A percentile compares a stretch with the other conserved stretches of the same genome.
Evolutionary conservation across 2,329 filamentous ascomycete species (phyloP).

Genomic region (Aureobasidium sp.): DNA sequence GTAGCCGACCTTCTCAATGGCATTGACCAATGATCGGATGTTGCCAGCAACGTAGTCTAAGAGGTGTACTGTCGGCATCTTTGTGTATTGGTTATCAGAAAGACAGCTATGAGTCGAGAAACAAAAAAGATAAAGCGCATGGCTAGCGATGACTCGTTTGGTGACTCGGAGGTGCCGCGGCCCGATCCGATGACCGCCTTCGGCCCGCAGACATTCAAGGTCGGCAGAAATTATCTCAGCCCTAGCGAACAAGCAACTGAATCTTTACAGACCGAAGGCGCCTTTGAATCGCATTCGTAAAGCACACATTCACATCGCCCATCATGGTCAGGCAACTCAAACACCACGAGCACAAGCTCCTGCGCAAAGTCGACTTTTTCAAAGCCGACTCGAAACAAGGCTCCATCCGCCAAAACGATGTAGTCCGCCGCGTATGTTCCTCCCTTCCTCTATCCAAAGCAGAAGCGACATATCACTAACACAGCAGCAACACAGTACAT

Average conservation of each 20-base stretch:
- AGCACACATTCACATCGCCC: not conserved
- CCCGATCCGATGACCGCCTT: not conserved
- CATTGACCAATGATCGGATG: slow-evolving; percentile 90
- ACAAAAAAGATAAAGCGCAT: not conserved
- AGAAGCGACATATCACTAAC: not conserved
- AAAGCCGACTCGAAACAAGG: slow-evolving; percentile 50
- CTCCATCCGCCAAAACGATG: not conserved
- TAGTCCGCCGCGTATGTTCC: slow-evolving; percentile 42
- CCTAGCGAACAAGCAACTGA: not conserved
- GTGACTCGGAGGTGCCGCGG: not conserved
- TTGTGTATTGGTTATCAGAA: not conserved
- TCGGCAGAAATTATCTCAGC: slow-evolving; percentile 4
- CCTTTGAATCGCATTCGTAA: not conserved
- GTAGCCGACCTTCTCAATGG: slow-evolving; percentile 92
- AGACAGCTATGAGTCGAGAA: not conserved
- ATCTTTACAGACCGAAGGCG: not conserved
- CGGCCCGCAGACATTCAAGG: not conserved
- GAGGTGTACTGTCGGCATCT: slow-evolving; percentile 71
- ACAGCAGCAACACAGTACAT: not conserved
- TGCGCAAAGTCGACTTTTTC: slow-evolving; percentile 87
- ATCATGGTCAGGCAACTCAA: slow-evolving; percentile 93
- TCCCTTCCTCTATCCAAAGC: not conserved
- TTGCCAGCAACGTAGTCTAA: slow-evolving; percentile 93
- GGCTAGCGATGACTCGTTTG: not conserved
- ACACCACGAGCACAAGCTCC: slow-evolving; percentile 89